Conservation (phyloP, 805 yeast genomes). For the Saturnispora sanitii region DNA sequence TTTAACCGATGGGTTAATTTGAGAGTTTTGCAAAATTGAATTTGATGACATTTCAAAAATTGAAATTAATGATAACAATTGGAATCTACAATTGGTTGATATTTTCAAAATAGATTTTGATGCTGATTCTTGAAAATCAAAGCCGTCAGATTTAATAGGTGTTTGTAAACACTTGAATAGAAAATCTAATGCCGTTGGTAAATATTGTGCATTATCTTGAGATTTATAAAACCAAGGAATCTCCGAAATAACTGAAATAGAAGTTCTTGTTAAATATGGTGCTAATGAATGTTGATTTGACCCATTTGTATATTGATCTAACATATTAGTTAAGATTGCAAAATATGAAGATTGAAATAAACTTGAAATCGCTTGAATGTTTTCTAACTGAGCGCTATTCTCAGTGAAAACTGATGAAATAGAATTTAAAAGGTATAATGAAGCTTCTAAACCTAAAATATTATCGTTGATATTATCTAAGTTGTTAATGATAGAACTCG, state of each 20-base stretch:
- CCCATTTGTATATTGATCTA: not conserved
- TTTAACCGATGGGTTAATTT: constrained; percentile 34
- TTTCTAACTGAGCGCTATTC: constrained; percentile 20
- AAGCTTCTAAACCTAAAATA: constrained; percentile 42
- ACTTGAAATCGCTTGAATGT: constrained; percentile 16
- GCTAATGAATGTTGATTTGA: constrained; percentile 6
- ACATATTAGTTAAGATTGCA: constrained; percentile 1
- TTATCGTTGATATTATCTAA: constrained; percentile 17
- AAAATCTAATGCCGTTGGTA: constrained; percentile 46
- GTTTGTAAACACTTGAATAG: constrained; percentile 21
- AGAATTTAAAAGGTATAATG: constrained; percentile 43
- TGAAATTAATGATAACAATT: constrained; percentile 34
- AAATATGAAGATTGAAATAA: constrained; percentile 27
- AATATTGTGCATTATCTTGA: constrained; percentile 32
- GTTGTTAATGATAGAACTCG: constrained; percentile 26
- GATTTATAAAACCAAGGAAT: constrained; percentile 50
- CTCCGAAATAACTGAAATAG: constrained; percentile 48
- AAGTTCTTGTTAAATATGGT: constrained; percentile 34
- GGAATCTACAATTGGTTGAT: constrained; percentile 43
- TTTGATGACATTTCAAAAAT: constrained; percentile 38
- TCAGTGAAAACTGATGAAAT: constrained; percentile 44
- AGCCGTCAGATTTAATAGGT: constrained; percentile 1
- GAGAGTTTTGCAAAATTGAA: constrained; percentile 34
- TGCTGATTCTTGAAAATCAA: constrained; percentile 23
- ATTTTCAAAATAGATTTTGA: constrained; percentile 51